Base-by-base conservation (phyloP, 2,329 filamentous ascomycete species). In the Fusarium tjaetaba region DNA sequence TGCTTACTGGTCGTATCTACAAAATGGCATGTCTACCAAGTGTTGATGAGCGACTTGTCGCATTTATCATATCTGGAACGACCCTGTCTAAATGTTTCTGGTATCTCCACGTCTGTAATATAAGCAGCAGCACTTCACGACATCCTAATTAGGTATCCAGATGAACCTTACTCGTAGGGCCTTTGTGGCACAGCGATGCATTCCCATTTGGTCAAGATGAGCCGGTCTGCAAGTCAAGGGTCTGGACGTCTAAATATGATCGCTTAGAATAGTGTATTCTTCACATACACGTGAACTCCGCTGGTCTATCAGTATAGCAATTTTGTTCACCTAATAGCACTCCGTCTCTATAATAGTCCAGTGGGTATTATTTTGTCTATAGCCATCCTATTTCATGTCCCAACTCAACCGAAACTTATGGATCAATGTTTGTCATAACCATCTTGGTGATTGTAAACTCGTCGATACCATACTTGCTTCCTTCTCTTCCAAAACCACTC, bases 401-500 rank as follows among this genome's bases (percentile, higher is more conserved):
- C 43, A 58, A 43, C 43, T 58, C n/a, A 28, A 52, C 30, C 48
- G 42, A 53, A 61, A 59, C 30, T 60, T 56, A 78, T 49, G 52
- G 46, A 41, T 78, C 76, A 65, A 79, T 79, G 22, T 78, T 78
- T 24, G 75, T 77, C 77, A 79, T 79, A 15, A 79, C 69, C 78
- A 87, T 92, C 86, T 94, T 94, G 67, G 92, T 91, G 55, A 88
- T 83, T 74, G 89, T 85, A 79, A 93, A 94, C 82, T 94, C 93
- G 36, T 91, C 89, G 70, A 94, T 89, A 18, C 92, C 92, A 68
- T 94, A 92, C 79, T 89, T 88, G 75, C 91, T 91, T 45, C 93
- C 93, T 82, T 95, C 93, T 65, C 92, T 86, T 18, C 93, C 93
- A 76, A 94, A 94, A 30, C 93, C 93, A 76, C 90, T 93, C 82